Conservation (phyloP, 257 asterid genomes). For the Schizonepeta tenuifolia region DNA sequence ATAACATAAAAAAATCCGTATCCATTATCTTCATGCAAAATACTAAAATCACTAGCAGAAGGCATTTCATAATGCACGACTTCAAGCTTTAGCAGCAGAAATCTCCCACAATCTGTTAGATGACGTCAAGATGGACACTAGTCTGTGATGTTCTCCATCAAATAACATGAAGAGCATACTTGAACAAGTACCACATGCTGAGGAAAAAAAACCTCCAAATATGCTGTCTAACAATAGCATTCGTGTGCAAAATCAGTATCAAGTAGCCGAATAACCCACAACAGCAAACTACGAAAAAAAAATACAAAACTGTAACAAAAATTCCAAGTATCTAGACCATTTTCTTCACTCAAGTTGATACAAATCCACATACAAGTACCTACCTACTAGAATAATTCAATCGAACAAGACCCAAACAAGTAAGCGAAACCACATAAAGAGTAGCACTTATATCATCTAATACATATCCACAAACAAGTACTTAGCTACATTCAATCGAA, state of each 20-base stretch:
- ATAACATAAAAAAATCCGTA: not conserved
- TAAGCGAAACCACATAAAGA: not conserved
- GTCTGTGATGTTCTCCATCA: not conserved
- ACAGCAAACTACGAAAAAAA: not conserved
- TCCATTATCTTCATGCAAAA: not conserved
- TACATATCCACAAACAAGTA: not conserved
- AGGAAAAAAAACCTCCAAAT: not conserved
- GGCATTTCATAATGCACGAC: constrained; percentile 1
- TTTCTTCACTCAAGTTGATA: not conserved
- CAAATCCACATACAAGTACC: not conserved
- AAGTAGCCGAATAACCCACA: constrained; percentile 16
- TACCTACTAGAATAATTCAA: not conserved
- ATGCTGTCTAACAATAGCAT: constrained; percentile 21
- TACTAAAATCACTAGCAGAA: not conserved
- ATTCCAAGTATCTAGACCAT: not conserved
- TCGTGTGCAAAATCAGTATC: not conserved
- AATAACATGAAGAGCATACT: not conserved
- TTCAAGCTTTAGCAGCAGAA: not conserved
- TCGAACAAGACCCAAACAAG: not conserved
- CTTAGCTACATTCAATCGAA: not conserved
- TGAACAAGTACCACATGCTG: not conserved
- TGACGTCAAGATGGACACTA: not conserved
- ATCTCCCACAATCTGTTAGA: not conserved
- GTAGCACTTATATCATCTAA: not conserved
- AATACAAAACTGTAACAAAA: not conserved